Conservation (phyloP, 23 red algal genomes). For the Gracilariopsis chorda region DNA sequence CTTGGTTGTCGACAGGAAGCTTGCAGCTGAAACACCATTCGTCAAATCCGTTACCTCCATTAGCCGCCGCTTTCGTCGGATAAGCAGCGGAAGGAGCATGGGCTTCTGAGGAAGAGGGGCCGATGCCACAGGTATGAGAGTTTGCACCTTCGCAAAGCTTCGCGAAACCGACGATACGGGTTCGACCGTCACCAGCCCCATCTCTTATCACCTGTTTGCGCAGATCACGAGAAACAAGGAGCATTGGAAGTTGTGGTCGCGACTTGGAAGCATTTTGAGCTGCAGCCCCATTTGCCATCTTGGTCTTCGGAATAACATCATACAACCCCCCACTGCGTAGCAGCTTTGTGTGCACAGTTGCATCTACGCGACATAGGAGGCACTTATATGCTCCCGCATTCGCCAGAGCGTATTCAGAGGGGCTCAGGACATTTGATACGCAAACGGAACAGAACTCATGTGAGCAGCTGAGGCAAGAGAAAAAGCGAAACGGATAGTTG, state of each 20-base stretch:
- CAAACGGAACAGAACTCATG: slow-evolving; percentile 25
- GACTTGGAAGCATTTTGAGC: not conserved
- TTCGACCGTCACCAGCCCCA: not conserved
- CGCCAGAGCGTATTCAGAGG: not conserved
- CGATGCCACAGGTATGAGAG: not conserved
- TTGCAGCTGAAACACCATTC: slow-evolving; percentile 26
- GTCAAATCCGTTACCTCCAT: not conserved
- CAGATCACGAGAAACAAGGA: not conserved
- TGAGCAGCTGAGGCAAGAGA: not conserved
- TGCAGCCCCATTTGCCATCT: not conserved
- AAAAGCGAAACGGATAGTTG: not conserved
- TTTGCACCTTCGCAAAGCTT: slow-evolving; percentile 49
- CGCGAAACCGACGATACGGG: not conserved
- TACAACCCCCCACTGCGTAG: not conserved
- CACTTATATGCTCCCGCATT: slow-evolving; percentile 14
- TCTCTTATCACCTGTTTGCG: not conserved
- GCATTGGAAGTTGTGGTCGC: slow-evolving; percentile 18
- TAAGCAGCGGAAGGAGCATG: not conserved
- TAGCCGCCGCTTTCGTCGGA: not conserved
- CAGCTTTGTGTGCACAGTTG: not conserved
- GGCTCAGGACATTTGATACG: slow-evolving; percentile 23
- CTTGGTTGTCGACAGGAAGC: not conserved
- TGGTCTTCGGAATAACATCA: not conserved
- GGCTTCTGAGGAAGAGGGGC: not conserved
- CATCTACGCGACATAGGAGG: not conserved